phyloP scores from a whole-genome alignment of 2,329 filamentous ascomycete species.

The Ceratocystiopsis sp. region DNA sequence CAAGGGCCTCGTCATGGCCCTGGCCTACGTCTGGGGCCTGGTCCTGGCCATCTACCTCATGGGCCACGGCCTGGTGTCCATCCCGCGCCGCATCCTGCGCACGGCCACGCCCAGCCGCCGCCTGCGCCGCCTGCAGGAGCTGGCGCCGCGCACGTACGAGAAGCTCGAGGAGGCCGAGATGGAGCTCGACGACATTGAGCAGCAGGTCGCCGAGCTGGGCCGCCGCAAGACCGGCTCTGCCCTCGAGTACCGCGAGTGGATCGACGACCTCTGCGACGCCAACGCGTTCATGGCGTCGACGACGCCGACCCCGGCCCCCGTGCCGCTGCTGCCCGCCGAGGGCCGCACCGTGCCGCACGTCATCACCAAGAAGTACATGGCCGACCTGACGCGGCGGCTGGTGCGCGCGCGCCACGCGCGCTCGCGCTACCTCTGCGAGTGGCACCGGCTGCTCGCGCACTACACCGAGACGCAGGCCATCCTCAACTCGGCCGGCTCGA shows the following conservation, averaged over 20 bases:
- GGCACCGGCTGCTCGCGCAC: constrained; percentile 60
- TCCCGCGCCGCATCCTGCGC: constrained; percentile 66
- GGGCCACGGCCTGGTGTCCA: constrained; percentile 88
- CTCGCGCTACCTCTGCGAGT: constrained; percentile 68
- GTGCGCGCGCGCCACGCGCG: constrained; percentile 70
- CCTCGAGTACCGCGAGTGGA: constrained; percentile 73
- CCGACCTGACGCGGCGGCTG: constrained; percentile 70
- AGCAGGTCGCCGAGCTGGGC: constrained; percentile 62
- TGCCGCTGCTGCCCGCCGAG: constrained; percentile 11
- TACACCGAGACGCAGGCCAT: constrained; percentile 65
- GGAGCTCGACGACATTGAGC: constrained; percentile 64
- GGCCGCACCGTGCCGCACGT: constrained; percentile 50
- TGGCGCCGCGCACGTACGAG: constrained; percentile 71
- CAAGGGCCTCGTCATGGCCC: constrained; percentile 76
- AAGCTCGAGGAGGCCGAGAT: constrained; percentile 71
- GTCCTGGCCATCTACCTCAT: constrained; percentile 89
- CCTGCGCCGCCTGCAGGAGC: constrained; percentile 56
- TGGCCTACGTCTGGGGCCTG: constrained; percentile 88
- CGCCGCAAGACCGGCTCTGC: constrained; percentile 67
- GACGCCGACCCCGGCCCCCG: constrained; percentile 21
- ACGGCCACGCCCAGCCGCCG: constrained; percentile 61
- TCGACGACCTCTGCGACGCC: constrained; percentile 77
- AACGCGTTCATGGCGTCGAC: constrained; percentile 45
- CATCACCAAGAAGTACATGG: constrained; percentile 84
- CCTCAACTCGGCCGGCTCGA: constrained; percentile 66